Evolutionary conservation across 2,329 filamentous ascomycete genomes (phyloP), one percentile per base, ranked within the genome.

Genomic region (Drechslerella coelobrocha): DNA sequence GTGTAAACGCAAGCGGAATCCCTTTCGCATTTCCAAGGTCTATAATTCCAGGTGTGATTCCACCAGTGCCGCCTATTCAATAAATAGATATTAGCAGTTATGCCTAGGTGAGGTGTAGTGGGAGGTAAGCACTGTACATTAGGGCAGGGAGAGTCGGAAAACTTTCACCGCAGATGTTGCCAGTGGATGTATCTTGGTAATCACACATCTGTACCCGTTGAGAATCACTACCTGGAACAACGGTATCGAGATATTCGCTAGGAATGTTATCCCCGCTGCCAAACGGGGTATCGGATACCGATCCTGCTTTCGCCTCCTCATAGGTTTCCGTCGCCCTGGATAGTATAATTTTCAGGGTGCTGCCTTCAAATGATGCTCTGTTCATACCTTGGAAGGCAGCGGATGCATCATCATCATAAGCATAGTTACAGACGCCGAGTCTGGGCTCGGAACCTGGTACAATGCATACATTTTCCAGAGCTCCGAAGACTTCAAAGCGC

Each of bases 361-460:
- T 61, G 8, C 61, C 61, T 41, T 72, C 68, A 12, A 72, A 72
- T 9, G 47, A 27, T 12, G 60, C 54, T 23, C 53, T 55, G 29
- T 72, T 72, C 68, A 72, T 72, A 2, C 68, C 68, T 12, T 66
- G 68, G 26, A 66, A 72, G 10, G 68, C 68, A 9, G 68, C 68
- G 7, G 47, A 48, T 27, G 68, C 68, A 54, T 72, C 68, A 24
- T 72, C 61, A 14, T 60, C 48, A 21, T 72, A 55, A 17, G 27
- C 56, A 26, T 71, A 71, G 12, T 19, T 47, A 23, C 66, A 71
- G 2, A 48, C 12, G n/a, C 66, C 66, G 37, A 71, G 43, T 21
- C 50, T 57, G 12, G 34, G 45, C 9, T 72, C 68, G 24, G 34
- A 55, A n/a, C 24, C 23, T 4, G 57, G 10, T n/a, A 71, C 12